Percentiles rank a stretch among this genome's conserved stretches.
Evolutionary conservation across 2,329 filamentous ascomycete species (phyloP).

Genomic region (Paecilomyces sp.): DNA sequence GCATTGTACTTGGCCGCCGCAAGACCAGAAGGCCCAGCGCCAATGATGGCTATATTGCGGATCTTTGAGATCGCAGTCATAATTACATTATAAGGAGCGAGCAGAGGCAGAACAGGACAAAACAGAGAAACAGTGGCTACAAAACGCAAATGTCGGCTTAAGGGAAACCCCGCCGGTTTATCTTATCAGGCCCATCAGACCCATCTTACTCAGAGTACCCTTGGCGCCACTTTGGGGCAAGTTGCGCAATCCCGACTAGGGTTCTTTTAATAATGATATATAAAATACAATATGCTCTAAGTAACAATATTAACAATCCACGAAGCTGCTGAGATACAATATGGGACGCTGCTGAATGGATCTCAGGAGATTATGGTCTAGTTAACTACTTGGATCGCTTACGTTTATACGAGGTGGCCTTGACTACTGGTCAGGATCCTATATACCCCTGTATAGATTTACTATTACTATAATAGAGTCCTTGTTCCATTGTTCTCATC

Average conservation of each 20-base stretch:
- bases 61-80: slow-evolving; percentile 6
- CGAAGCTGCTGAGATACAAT: no score
- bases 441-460: no score
- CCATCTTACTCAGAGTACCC: background rate
- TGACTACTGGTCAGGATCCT: no score
- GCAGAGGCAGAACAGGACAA: background rate
- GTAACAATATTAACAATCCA: no score
- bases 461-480: no score
- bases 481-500: no score
- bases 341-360: no score
- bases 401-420: no score
- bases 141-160: background rate
- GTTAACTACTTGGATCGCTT: no score
- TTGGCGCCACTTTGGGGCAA: background rate
- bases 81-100: background rate
- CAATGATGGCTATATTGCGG: slow-evolving; percentile 63
- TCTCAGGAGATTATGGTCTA: no score
- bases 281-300: background rate
- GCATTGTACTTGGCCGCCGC: slow-evolving; percentile 59
- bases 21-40: slow-evolving; percentile 73
- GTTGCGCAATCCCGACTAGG: background rate
- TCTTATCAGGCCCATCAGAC: background rate
- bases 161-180: background rate
- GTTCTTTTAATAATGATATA: background rate
- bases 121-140: background rate